Evolutionary conservation across 768 basidiomycete genomes (phyloP).

Genomic region (Termitomyces bulborhizus): DNA sequence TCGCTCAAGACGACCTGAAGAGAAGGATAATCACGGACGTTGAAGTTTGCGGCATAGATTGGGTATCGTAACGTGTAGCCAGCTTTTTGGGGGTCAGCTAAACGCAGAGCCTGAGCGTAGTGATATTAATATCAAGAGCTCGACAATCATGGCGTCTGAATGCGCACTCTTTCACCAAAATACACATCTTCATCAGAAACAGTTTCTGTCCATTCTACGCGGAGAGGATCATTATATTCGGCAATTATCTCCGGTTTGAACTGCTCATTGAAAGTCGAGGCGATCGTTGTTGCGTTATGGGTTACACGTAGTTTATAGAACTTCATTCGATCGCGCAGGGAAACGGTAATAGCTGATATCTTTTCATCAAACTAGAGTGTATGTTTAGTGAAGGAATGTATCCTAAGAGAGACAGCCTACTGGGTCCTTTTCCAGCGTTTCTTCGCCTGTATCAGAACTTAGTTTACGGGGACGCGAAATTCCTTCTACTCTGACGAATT

Average conservation of each 20-base stretch:
- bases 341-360: conserved; percentile 61
- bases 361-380: conserved; percentile 64
- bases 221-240: conserved; percentile 77
- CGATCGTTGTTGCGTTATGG: conserved; percentile 62
- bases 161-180: conserved; percentile 63
- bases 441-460: conserved; percentile 20
- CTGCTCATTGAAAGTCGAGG: conserved; percentile 74
- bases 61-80: conserved; percentile 81
- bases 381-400: not conserved
- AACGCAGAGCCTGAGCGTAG: conserved; percentile 50
- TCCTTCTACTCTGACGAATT: conserved; percentile 37
- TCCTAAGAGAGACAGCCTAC: conserved; percentile 23
- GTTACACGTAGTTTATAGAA: conserved; percentile 81
- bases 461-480: conserved; percentile 45
- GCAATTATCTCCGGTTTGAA: conserved; percentile 83
- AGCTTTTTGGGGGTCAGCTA: conserved; percentile 61
- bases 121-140: not conserved
- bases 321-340: conserved; percentile 76
- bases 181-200: conserved; percentile 43
- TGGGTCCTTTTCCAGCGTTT: conserved; percentile 39
- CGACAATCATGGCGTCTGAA: not conserved
- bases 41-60: conserved; percentile 76
- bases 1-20: conserved; percentile 70
- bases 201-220: conserved; percentile 77
- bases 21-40: conserved; percentile 71